Conservation (phyloP, 2,329 filamentous ascomycete genomes). For the Talaromyces islandicus region DNA sequence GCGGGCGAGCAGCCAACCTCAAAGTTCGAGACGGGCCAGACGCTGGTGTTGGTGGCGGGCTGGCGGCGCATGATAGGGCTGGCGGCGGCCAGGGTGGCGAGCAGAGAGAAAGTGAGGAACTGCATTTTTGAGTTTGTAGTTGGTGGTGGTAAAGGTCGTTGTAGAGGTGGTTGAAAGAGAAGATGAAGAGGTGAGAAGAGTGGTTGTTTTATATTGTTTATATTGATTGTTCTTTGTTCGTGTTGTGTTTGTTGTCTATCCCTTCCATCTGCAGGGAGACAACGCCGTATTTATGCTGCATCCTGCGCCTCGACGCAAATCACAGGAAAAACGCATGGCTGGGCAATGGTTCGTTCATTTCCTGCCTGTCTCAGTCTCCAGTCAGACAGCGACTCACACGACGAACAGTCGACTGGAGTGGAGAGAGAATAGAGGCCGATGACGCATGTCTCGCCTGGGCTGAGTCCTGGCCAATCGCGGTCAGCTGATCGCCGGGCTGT, state of each 20-base stretch:
- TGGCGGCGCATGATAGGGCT: neutral
- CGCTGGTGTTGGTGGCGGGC: neutral
- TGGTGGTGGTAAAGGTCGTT: neutral
- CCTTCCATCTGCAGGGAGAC: neutral
- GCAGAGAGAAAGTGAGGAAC: neutral
- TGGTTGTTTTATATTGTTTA: too few relatives aligned
- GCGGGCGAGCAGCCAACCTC: constrained; percentile 25
- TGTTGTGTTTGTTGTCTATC: neutral
- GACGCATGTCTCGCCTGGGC: neutral
- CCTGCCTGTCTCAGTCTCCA: too few relatives aligned
- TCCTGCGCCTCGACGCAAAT: neutral
- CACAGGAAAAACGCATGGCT: too few relatives aligned
- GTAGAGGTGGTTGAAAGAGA: neutral
- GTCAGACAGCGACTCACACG: too few relatives aligned
- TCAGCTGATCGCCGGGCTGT: neutral
- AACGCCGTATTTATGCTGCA: neutral
- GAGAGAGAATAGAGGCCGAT: neutral
- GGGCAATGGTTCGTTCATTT: too few relatives aligned
- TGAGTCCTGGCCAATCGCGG: neutral
- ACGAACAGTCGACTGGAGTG: too few relatives aligned
- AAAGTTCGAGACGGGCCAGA: constrained; percentile 28
- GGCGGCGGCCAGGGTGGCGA: constrained; percentile 1
- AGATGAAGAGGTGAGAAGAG: too few relatives aligned
- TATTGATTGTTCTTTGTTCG: too few relatives aligned
- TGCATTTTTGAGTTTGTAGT: constrained; percentile 2